phyloP scores from a whole-genome alignment of 192 early-diverging fungal genomes.

The Podila epigama region DNA sequence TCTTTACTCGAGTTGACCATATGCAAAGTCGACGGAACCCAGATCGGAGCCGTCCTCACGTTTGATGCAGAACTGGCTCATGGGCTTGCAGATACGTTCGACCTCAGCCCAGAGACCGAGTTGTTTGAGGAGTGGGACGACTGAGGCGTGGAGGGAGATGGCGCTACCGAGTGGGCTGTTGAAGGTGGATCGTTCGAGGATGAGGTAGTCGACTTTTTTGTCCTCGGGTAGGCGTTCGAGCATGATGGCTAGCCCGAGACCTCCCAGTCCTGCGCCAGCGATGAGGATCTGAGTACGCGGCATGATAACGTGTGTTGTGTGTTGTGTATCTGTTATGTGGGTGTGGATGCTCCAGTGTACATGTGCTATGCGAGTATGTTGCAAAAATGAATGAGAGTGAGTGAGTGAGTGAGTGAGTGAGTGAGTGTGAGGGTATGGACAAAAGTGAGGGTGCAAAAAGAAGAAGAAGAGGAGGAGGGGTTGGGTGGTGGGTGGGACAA shows the following conservation, averaged over 20 bases:
- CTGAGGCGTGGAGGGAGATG: constrained; percentile 36
- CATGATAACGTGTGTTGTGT: constrained; percentile 1
- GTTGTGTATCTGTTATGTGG: neutral
- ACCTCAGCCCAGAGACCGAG: constrained; percentile 33
- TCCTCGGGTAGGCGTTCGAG: constrained; percentile 36
- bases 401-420: neutral
- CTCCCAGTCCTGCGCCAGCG: constrained; percentile 34
- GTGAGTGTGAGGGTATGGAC: neutral
- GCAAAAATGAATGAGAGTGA: neutral
- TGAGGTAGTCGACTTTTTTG: constrained; percentile 40
- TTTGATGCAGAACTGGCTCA: constrained; percentile 49
- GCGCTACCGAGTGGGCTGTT: constrained; percentile 33
- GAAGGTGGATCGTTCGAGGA: constrained; percentile 24
- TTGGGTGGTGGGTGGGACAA: neutral
- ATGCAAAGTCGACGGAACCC: constrained; percentile 32
- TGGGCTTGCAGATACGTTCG: constrained; percentile 32
- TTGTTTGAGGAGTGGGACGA: constrained; percentile 35
- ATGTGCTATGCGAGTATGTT: neutral
- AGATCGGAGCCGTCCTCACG: constrained; percentile 40
- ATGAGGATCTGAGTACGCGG: constrained; percentile 32
- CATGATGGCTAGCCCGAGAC: constrained; percentile 34
- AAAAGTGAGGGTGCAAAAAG: neutral
- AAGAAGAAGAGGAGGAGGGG: neutral
- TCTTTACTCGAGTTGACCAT: constrained; percentile 26
- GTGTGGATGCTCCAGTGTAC: neutral